These are phyloP conservation scores for Ustilago esculenta DNA, from an alignment of 1,284 basidiomycete species.

Conservation along the genomic window DNA sequence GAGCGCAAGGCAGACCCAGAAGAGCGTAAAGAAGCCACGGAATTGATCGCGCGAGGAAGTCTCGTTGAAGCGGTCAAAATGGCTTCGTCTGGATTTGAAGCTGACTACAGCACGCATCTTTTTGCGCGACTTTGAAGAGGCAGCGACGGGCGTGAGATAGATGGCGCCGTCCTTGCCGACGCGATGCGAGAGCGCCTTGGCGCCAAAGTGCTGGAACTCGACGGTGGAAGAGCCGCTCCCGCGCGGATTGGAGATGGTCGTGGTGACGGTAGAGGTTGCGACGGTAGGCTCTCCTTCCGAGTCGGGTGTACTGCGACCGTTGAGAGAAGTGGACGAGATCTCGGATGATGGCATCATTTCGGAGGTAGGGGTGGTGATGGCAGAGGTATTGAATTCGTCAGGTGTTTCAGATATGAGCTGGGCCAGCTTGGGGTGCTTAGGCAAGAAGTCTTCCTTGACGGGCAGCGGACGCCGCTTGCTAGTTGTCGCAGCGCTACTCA, in stretches of 20 bases:
- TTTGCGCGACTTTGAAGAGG: slow-evolving; percentile 31
- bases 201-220: slow-evolving; percentile 45
- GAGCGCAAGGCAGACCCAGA: slow-evolving; percentile 64
- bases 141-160: slow-evolving; percentile 47
- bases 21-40: slow-evolving; percentile 65
- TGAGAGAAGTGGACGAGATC: slow-evolving; percentile 22
- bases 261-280: slow-evolving; percentile 47
- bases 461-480: slow-evolving; percentile 13
- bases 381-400: slow-evolving; percentile 9
- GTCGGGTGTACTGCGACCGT: slow-evolving; percentile 23
- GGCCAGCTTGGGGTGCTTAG: slow-evolving; percentile 21
- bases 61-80: slow-evolving; percentile 60
- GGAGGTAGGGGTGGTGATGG: slow-evolving; percentile 21
- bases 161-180: slow-evolving; percentile 53
- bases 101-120: slow-evolving; percentile 58
- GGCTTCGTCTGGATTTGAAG: slow-evolving; percentile 50
- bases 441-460: slow-evolving; percentile 25
- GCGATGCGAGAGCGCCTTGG: slow-evolving; percentile 44
- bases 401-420: slow-evolving; percentile 18
- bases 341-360: slow-evolving; percentile 25
- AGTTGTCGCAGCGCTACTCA: slow-evolving; percentile 6
- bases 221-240: slow-evolving; percentile 41
- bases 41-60: slow-evolving; percentile 47
- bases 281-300: slow-evolving; percentile 36
- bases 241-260: slow-evolving; percentile 36